Evolutionary conservation across 768 basidiomycete genomes (phyloP), one percentile per base, ranked within the genome.

Genomic region (Mrakia frigida): DNA sequence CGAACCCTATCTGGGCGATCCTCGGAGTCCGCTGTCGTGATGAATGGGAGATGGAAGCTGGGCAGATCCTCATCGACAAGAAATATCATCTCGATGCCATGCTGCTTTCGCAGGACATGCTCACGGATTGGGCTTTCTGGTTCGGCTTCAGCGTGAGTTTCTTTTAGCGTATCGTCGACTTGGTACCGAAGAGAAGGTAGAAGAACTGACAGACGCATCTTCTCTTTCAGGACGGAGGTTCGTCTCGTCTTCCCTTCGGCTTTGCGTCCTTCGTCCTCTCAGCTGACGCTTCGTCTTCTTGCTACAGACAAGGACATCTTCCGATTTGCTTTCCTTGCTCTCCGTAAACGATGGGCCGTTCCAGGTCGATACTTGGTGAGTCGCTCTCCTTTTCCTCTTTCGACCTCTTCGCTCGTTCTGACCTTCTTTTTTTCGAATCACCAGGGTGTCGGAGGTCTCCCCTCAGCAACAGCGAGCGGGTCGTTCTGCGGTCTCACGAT

Each of bases 11-110:
- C 60, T 85, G 85, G 85, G 79, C 82, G 3, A 83, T 85, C 69
- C 79, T 74, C 14, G 75, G 59, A 23, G 52, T 41, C 1, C 69
- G 70, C 14, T 72, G 70, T 50, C 78, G 85, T 16, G 84, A 85
- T 77, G 85, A 86, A 77, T 86, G 83, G 84, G 84, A 86, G 73
- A 82, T 83, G 79, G 86, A 86, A 69, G 84, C 85, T 14, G 85
- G 85, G 5, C 85, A 86, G 79, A 83, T 86, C 74, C 79, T 86
- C 60, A 80, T 86, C 60, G 84, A 85, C 79, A 86, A 86, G 75
- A 77, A 81, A 43, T 65, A 79, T 16, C 85, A 86, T 75, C 79
- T 86, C 33, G 86, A 86, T 77, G 84, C 80, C 37, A 77, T 80
- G 65, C 76, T 78, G 1, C 78, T 81, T 9, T 78, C 73, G 3